These are phyloP conservation scores for Curvularia spicifera DNA, from an alignment of 2,329 filamentous ascomycete genomes.

Conservation along the genomic window DNA sequence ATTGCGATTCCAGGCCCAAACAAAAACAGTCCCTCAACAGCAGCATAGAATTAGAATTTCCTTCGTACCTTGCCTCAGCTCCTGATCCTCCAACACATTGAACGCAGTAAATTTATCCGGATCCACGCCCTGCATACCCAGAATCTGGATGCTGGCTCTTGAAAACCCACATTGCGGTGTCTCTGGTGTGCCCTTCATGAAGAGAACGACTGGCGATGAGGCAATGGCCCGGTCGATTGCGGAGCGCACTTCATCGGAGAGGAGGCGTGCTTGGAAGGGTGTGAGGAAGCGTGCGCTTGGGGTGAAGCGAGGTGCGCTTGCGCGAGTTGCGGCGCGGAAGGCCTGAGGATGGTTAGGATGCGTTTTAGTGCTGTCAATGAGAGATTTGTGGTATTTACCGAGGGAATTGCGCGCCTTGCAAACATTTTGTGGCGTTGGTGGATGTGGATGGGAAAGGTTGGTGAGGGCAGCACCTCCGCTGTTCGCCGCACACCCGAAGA, in stretches of 20 bases:
- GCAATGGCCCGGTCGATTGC: constrained; percentile 90
- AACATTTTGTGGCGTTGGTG: constrained; percentile 41
- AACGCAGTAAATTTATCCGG: constrained; percentile 97
- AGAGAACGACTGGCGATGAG: constrained; percentile 90
- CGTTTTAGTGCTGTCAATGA: not conserved
- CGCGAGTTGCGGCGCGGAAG: constrained; percentile 46
- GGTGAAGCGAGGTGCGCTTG: constrained; percentile 35
- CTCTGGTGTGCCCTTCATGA: constrained; percentile 99
- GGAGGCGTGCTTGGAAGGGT: constrained; percentile 64
- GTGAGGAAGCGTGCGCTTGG: constrained; percentile 54
- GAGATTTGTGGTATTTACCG: constrained; percentile 28
- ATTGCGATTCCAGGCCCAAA: not conserved
- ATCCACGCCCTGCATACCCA: constrained; percentile 93
- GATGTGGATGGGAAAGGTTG: constrained; percentile 22
- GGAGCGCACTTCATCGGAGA: constrained; percentile 78
- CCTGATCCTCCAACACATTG: constrained; percentile 92
- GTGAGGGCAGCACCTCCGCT: constrained; percentile 29
- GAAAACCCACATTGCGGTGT: constrained; percentile 97
- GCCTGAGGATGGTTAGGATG: constrained; percentile 34
- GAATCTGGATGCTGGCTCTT: constrained; percentile 89
- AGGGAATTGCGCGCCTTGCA: constrained; percentile 47
- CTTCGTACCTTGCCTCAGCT: constrained; percentile 74
- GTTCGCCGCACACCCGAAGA: constrained; percentile 31
- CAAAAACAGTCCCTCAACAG: not conserved
- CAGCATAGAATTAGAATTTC: not conserved